Conservation (phyloP, 139 green algal species). For the Auxenochlorella pyrenoidosa region DNA sequence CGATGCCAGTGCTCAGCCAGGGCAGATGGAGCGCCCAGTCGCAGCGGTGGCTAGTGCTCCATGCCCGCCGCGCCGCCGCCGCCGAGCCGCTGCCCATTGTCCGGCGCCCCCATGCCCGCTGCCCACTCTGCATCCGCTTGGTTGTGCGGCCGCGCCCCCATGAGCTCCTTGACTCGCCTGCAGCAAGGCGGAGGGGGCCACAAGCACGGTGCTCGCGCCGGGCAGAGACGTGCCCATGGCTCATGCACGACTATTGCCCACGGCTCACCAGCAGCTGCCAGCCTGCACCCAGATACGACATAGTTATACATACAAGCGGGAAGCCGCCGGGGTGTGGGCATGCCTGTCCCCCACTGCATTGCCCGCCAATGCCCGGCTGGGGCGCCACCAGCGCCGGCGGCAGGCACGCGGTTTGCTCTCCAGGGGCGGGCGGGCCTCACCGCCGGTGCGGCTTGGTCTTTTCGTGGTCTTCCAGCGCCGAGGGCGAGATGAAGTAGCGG, state of each 20-base stretch:
- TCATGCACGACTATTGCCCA: too few species aligned
- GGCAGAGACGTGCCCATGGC: neutral
- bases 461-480: slow-evolving; percentile 66
- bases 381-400: too few species aligned
- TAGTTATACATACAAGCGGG: too few species aligned
- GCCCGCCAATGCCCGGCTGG: neutral
- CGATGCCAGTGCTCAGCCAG: neutral
- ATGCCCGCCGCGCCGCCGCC: neutral
- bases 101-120: slow-evolving; percentile 75
- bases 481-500: slow-evolving; percentile 58
- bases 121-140: slow-evolving; percentile 85
- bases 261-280: neutral
- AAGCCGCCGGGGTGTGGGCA: too few species aligned
- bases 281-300: too few species aligned
- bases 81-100: slow-evolving; percentile 68
- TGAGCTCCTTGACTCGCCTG: slow-evolving; percentile 74
- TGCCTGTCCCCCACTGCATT: too few species aligned
- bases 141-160: slow-evolving; percentile 78
- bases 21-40: too few species aligned
- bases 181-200: neutral
- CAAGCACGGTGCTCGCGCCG: neutral
- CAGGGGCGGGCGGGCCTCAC: too few species aligned
- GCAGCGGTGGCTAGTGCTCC: neutral
- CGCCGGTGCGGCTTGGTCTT: slow-evolving; percentile 81
- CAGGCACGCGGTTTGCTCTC: too few species aligned